Evolutionary conservation across 2,329 filamentous ascomycete genomes (phyloP), one percentile per base, ranked within the genome.

Genomic region (Verticillium zaregamsianum): DNA sequence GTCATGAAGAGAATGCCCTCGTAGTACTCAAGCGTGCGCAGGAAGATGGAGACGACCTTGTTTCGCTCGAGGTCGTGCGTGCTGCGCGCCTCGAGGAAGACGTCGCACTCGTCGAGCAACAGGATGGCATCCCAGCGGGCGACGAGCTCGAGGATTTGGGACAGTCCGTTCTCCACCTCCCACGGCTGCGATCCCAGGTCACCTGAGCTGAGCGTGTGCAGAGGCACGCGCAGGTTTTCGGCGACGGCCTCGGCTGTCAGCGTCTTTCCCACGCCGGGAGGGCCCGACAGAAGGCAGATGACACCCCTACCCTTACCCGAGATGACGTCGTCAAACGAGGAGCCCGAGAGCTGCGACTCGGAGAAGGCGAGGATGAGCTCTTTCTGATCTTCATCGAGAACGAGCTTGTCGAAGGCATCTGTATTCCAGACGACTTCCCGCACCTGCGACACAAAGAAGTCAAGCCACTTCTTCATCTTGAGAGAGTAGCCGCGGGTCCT

Each of bases 41-140:
- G 70, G 70, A 82, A 82, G 61, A 82, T 92, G 72, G 88, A 91
- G 59, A 96, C 93, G 1, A 95, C 85, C 0, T 90, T 90, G 83
- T 72, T 17, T 73, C 76, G 55, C 77, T 72, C 79, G 77, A 80
- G 3, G 25, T 63, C 28, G 76, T 77, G 67, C 83, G 83, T 6
- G 82, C 83, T 45, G 77, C 76, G 55, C 74, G 73, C 64, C 80
- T 78, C 65, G 77, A 73, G 79, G 77, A 93, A 93, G 5, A 93
- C 90, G 68, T 94, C 91, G 1, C 90, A 92, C 76, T 96, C 93
- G 68, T 96, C 93, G 1, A 97, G 85, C 2, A 96, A 83, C 0
- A 96, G 79, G 7, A 97, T 90, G 0, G 92, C 92, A 23, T 91
- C 90, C 92, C 92, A 96, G 0, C 87, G 86, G 69, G 95, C 91